These are phyloP conservation scores for Nephelium lappaceum DNA, from an alignment of 345 rosid genomes.

Conservation along the genomic window DNA sequence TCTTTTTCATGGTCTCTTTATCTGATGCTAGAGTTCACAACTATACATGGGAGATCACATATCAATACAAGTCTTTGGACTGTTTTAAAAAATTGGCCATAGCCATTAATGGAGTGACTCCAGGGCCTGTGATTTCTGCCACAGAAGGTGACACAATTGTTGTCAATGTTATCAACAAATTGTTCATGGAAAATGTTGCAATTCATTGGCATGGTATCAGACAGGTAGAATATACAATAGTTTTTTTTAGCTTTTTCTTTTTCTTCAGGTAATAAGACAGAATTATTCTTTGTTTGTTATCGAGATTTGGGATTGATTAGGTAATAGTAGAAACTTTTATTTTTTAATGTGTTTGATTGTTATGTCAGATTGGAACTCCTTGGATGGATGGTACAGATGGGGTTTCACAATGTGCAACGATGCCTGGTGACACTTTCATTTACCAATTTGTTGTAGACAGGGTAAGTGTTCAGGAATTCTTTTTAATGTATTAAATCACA, in stretches of 20 bases:
- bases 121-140: constrained; percentile 26
- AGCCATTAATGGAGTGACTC: constrained; percentile 31
- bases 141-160: constrained; percentile 23
- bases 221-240: constrained; percentile 30
- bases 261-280: background rate
- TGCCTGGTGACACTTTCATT: constrained; percentile 48
- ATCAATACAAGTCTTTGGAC: constrained; percentile 23
- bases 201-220: constrained; percentile 61
- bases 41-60: constrained; percentile 22
- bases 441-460: constrained; percentile 47
- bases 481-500: no score
- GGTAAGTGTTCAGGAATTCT: constrained; percentile 5
- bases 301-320: background rate
- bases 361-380: constrained; percentile 39
- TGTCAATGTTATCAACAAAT: constrained; percentile 12
- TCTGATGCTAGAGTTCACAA: constrained; percentile 5
- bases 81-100: constrained; percentile 26
- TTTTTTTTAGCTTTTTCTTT: background rate
- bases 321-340: background rate
- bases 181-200: constrained; percentile 30
- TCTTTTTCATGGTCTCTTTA: background rate
- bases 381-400: constrained; percentile 54
- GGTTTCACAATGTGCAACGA: constrained; percentile 44
- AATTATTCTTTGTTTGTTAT: background rate
- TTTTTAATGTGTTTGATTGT: background rate